Evolutionary conservation across 202 grass and related monocot species (phyloP), one percentile per base, ranked within the genome.

Genomic region (Setaria italica): DNA sequence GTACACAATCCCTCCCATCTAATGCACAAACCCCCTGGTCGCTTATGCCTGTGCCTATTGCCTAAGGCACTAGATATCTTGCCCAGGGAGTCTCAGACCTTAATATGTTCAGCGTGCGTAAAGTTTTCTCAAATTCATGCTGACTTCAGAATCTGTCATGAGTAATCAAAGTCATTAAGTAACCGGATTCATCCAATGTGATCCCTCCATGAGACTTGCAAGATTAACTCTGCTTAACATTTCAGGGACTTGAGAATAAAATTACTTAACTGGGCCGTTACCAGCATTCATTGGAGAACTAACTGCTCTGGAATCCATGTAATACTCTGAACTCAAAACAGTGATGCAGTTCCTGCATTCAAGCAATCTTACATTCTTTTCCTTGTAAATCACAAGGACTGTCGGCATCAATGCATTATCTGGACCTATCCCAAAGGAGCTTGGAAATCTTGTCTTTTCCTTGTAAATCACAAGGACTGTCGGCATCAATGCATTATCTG

Each of bases 401-500:
- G 72, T 98, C 10, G 91, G 90, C 17, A 81, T 41, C 74, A 95
- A 98, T 92, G 93, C 84, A 9, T 89, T 98, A 72, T 92, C 93
- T n/a, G 93, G 96, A 79, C 86, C 91, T 85, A 19, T 98, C 53
- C 93, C 96, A 29, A 98, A 98, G 90, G 96, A 95, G 79, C 84
- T 98, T 43, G 90, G 90, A 19, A 95, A 95, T 53, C 96, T 95
- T 82, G 58, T 56, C 47, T n/a, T n/a, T n/a, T n/a, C n/a, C n/a
- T n/a, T n/a, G n/a, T n/a, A n/a, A n/a, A n/a, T n/a, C n/a, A n/a
- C n/a, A n/a, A n/a, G n/a, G n/a, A n/a, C n/a, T n/a, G n/a, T n/a
- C n/a, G n/a, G n/a, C n/a, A n/a, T n/a, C n/a, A n/a, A n/a, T n/a
- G n/a, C n/a, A n/a, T n/a, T n/a, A n/a, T n/a, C n/a, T n/a, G n/a